Evolutionary conservation across 1,139 yeast genomes (phyloP).

Genomic region (Scheffersomyces segobiensis): DNA sequence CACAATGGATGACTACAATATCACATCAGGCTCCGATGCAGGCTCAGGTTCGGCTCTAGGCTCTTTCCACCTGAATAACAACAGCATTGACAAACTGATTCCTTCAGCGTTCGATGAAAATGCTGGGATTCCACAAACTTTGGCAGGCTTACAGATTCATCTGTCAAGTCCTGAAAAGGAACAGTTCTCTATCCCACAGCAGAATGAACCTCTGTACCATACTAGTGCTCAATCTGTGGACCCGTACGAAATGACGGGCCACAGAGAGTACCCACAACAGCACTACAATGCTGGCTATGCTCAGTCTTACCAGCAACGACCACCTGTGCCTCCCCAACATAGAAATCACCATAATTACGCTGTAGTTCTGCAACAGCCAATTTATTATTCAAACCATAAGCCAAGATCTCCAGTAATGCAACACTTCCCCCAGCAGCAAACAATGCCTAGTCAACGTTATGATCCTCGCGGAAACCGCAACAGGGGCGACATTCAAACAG

Average conservation of each 20-base stretch:
- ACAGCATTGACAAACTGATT: not conserved
- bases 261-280: not conserved
- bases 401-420: not conserved
- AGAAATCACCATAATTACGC: not conserved
- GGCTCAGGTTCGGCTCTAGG: not conserved
- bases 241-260: not conserved
- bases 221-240: not conserved
- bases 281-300: not conserved
- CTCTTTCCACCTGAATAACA: not conserved
- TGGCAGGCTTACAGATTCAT: not conserved
- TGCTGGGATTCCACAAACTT: not conserved
- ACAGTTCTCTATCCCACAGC: not conserved
- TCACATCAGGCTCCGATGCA: not conserved
- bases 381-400: not conserved
- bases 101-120: not conserved
- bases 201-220: not conserved
- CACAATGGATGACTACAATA: conserved; percentile 9
- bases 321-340: not conserved
- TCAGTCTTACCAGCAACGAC: not conserved
- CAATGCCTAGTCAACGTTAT: not conserved
- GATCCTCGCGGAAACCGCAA: not conserved
- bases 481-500: not conserved
- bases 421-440: not conserved
- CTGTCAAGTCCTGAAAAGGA: not conserved
- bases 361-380: not conserved